Conservation (phyloP, 306 rosid genomes). For the Vicia sativa region DNA sequence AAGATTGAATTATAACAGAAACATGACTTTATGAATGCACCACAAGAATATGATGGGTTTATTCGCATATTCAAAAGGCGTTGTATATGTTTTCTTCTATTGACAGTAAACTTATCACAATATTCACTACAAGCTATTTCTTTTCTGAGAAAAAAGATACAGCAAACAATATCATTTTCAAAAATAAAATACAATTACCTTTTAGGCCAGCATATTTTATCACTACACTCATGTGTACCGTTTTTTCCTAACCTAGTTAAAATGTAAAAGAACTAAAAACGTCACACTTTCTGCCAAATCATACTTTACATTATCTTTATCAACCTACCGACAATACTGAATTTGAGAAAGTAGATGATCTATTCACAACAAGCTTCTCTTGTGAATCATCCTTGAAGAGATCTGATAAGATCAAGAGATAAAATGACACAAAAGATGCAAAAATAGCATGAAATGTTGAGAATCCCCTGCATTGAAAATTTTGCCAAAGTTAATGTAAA, state of each 20-base stretch:
- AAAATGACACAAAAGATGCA: slow-evolving; percentile 65
- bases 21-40: slow-evolving; percentile 15
- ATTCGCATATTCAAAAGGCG: background rate
- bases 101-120: too few relatives aligned
- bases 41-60: slow-evolving; percentile 1
- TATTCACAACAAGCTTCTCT: slow-evolving; percentile 51
- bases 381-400: slow-evolving; percentile 54
- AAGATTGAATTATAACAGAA: background rate
- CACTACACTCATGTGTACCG: too few relatives aligned
- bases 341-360: slow-evolving; percentile 79
- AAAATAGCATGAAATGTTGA: slow-evolving; percentile 87
- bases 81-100: too few relatives aligned
- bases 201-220: slow-evolving; percentile 11
- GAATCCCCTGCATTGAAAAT: slow-evolving; percentile 71
- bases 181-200: background rate
- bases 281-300: slow-evolving; percentile 11
- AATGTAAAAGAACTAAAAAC: slow-evolving; percentile 19
- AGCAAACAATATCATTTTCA: slow-evolving; percentile 2
- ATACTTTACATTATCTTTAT: slow-evolving; percentile 33
- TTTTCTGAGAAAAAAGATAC: slow-evolving; percentile 4
- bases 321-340: slow-evolving; percentile 73
- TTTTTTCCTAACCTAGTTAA: too few relatives aligned
- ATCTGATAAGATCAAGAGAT: slow-evolving; percentile 67
- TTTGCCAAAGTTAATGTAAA: slow-evolving; percentile 22
- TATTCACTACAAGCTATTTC: slow-evolving; percentile 17